Evolutionary conservation across 2,329 filamentous ascomycete genomes (phyloP).

Genomic region (Colletotrichum sp.): DNA sequence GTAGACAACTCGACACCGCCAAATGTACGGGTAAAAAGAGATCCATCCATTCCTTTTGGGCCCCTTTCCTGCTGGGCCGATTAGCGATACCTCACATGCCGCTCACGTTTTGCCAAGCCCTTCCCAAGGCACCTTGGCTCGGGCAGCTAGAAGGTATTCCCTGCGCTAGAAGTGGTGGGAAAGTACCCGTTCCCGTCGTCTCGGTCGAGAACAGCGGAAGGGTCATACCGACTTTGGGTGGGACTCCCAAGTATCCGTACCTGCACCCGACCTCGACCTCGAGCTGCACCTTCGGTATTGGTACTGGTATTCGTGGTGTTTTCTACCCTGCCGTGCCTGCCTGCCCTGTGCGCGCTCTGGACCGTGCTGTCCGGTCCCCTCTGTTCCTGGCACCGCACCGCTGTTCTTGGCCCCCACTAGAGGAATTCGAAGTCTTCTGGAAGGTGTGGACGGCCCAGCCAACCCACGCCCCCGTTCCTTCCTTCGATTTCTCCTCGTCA

Average conservation of each 20-base stretch:
- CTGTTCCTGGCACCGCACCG: not conserved
- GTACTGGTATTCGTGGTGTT: not conserved
- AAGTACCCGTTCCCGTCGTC: not conserved
- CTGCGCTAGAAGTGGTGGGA: not conserved
- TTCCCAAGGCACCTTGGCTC: not conserved
- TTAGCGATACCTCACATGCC: not conserved
- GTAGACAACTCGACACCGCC: not conserved
- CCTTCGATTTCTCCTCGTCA: not conserved
- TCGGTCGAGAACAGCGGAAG: not conserved
- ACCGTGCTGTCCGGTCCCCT: not conserved
- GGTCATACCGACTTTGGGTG: not conserved
- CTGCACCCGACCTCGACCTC: not conserved
- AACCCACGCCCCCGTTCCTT: not conserved
- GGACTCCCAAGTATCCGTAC: not conserved
- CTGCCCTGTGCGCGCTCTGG: not conserved
- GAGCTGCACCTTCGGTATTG: not conserved
- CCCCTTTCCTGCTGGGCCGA: not conserved
- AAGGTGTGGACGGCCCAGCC: constrained; percentile 4
- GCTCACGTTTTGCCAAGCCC: constrained; percentile 4
- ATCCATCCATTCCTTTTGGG: not conserved
- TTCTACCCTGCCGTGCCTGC: not conserved
- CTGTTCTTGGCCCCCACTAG: not conserved
- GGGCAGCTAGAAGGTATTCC: not conserved
- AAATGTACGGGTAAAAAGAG: not conserved
- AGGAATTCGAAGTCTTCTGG: constrained; percentile 14